Evolutionary conservation across 2,329 filamentous ascomycete genomes (phyloP), one percentile per base, ranked within the genome.

Genomic region (Huntiella abstrusa): DNA sequence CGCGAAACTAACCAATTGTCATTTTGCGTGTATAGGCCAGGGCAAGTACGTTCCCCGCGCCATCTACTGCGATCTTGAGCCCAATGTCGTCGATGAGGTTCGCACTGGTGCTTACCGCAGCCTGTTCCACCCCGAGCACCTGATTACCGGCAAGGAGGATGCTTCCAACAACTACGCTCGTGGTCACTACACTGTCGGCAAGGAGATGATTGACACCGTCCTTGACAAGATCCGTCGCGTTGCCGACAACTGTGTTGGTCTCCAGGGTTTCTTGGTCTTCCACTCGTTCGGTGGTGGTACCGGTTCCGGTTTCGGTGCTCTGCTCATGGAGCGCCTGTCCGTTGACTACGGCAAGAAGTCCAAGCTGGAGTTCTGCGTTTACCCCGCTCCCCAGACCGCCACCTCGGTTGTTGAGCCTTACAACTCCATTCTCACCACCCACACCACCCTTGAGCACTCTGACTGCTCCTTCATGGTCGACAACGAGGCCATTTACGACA

Each of bases 401-500:
- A 95, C 88, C 59, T 92, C 91, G 39, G 88, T 98, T 51, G 91
- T 98, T 54, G 91, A 98, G 78, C 91, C 91, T 51, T 98, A 98
- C 79, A 98, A 98, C 78, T 95, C 91, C 45, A 95, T 96, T 62
- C 79, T 98, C 56, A 95, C 91, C 58, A 96, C 91, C 53, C 91
- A 98, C 77, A 96, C 87, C 62, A 96, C 91, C 54, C 80, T 98
- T 49, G 91, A 98, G 77, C 87, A 98, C 75, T 94, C 87, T 53
- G 91, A 98, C 76, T 96, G 91, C 75, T 92, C 83, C 59, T 98
- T 98, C 77, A 94, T 96, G 85, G 91, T 98, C 56, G 91, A 98
- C 73, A 98, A 98, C 69, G 91, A 98, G 74, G 91, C 91, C 59
- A 95, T 98, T 65, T 96, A 96, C 69, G 91, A 96, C 64, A 96